Base-by-base conservation (phyloP, 1,139 yeast species). In the Yamadazyma oceani region DNA sequence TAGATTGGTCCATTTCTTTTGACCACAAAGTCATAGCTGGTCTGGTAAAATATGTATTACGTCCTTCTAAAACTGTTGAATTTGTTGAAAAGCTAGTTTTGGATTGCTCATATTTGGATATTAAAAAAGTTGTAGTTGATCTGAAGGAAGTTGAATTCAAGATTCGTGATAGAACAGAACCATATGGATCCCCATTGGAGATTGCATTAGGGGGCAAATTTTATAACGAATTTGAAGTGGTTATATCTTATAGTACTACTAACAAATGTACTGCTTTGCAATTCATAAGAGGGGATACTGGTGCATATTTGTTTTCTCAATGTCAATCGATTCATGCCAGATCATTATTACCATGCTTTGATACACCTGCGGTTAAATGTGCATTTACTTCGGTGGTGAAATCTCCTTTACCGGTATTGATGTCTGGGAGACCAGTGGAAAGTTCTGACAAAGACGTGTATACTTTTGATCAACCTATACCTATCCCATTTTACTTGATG, bases 261-360 rank as follows among this genome's bases (percentile, higher is more conserved):
- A 54, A 52, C 4, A 54, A 60, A 37, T 62, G 70, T 44, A 66
- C 72, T 1, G 72, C 73, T 2, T 51, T 68, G 33, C 73, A 68
- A 43, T 68, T 67, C 37, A 60, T 68, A 27, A 56, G 62, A 26
- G 70, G 71, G 13, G 67, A 65, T 35, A 58, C 62, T 4, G 66
- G 66, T 4, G 68, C 69, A 7, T 68, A 63, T 41, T 51, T 68
- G 35, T 68, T 68, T 43, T 66, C 73, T 1, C 74, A 68, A 47
- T 66, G 74, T 49, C 69, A 68, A 49, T 64, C 72, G 12, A 66
- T 67, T 31, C 74, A 68, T 45, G 73, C 73, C 12, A 49, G 74
- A 37, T 61, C 68, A 32, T 53, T 68, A 46, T 66, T 66, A 42
- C 74, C 74, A 4, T 65, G 73, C 44, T 68, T 68, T 45, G 74